Evolutionary conservation across 2,329 filamentous ascomycete species (phyloP), one percentile per base, ranked within the genome.

Genomic region (Colletotrichum sojae): DNA sequence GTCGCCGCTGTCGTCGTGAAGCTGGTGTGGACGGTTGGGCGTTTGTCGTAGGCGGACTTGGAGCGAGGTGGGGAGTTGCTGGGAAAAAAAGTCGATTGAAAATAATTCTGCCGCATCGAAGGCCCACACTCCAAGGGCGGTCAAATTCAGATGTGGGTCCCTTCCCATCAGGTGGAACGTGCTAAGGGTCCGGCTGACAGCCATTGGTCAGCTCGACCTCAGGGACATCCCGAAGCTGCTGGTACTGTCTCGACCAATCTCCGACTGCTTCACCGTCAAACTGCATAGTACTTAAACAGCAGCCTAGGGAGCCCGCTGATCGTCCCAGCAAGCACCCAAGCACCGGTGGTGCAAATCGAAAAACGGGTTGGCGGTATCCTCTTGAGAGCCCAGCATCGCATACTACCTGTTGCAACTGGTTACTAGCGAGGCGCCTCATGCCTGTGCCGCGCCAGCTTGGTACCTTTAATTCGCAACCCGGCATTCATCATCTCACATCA

Each of bases 101-200:
- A 53, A 64, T 63, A 71, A 66, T 59, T 72, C 69, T 71, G 67
- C 66, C 67, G 65, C 49, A 45, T 70, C 15, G 8, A 18, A 13
- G 36, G 51, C 27, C 53, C 51, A 62, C 48, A 16, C 45, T 5
- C 2, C 0, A 1, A 56, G 31, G 36, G 67, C 67, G 67, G 67
- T 69, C 43, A 69, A 27, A 2, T 8, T 12, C 2, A 8, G 12
- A 5, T 27, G 49, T 27, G 40, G 12, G 15, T 15, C 18, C 15
- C 1, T 10, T n/a, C 15, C 18, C 25, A 8, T 49, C 20, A 12
- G 22, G 45, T 43, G 18, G 15, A 15, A 25, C n/a, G 25, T 43
- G 31, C 31, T 10, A 36, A 36, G 31, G 18, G 18, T 58, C 40
- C 53, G 20, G 39, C 54, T 18, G 22, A 48, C 45, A 43, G n/a